Percentiles rank a stretch among this genome's conserved stretches.
Conservation (phyloP, 768 basidiomycete genomes). For the Pleurotus sapidus region DNA sequence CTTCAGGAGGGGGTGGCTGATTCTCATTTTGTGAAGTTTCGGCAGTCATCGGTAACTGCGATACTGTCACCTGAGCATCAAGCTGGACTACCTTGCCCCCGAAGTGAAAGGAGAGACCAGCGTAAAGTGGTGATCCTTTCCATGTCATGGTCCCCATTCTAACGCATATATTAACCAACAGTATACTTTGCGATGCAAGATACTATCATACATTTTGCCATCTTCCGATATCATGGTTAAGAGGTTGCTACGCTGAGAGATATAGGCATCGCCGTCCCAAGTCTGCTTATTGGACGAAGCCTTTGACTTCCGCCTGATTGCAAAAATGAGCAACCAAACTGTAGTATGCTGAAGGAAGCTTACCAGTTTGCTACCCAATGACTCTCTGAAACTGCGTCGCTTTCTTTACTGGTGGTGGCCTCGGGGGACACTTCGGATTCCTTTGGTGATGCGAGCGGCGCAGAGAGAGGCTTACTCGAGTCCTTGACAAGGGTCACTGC, state of each 20-base stretch:
- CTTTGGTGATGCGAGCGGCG: too few relatives aligned
- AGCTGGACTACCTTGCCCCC: conserved; percentile 64
- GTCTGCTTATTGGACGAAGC: conserved; percentile 64
- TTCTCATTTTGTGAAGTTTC: conserved; percentile 22
- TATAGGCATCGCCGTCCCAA: conserved; percentile 80
- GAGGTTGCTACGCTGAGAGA: conserved; percentile 47
- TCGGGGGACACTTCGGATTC: too few relatives aligned
- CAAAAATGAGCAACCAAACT: not conserved
- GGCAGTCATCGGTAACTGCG: conserved; percentile 47
- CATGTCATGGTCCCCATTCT: conserved; percentile 64
- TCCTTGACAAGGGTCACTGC: too few relatives aligned
- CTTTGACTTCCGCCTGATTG: conserved; percentile 68
- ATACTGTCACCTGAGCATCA: conserved; percentile 44
- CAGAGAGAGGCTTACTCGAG: too few relatives aligned
- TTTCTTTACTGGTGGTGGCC: not conserved
- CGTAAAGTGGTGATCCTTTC: conserved; percentile 52
- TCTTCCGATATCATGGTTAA: conserved; percentile 65
- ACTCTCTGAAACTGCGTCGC: conserved; percentile 19
- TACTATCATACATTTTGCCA: conserved; percentile 58
- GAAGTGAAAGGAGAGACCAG: conserved; percentile 43
- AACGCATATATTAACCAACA: conserved; percentile 1
- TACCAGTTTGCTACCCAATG: conserved; percentile 76
- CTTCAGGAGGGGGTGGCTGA: not conserved
- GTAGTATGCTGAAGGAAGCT: conserved; percentile 13
- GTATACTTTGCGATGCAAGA: not conserved